Base-by-base conservation (phyloP, 805 yeast genomes). In the Pichia exigua region DNA sequence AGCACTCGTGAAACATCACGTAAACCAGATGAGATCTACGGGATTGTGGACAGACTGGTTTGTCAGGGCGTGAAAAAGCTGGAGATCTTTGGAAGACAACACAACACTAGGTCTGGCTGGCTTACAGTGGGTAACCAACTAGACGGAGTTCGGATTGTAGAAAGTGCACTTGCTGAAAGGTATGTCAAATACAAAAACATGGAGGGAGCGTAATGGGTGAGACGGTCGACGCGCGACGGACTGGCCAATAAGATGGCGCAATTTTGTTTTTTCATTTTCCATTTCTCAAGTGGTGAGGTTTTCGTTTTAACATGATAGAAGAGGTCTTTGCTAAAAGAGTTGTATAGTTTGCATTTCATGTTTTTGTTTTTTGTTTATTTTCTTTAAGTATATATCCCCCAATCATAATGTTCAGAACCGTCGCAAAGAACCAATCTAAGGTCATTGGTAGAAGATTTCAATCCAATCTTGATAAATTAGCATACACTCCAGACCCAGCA, bases 1-100 rank as follows among this genome's bases (percentile, higher is more conserved):
- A 75, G 85, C 1, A 87, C 97, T 0, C 75, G 97, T 58, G 97
- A 91, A 62, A 87, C 95, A 0, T 82, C 89, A 60, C 75, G 96
- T 57, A 91, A 91, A 64, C 98, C 98, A 0, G 96, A 88, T 64
- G 97, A 91, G 70, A 69, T 85, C 15, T 91, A 91, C 63, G 94
- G 84, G 10, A 81, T 92, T 54, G 84, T 86, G 15, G 97, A 92
- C 58, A 71, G 97, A 52, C 62, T 91, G 11, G 96, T 84, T 4
- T 97, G 97, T 0, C 72, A 72, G 4, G 78, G 82, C 53, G 77
- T 90, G 4, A 72, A 95, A 28, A 91, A 92, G 62, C 71, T 92
- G 30, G 97, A 92, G 65, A 80, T 92, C 1, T 91, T 91, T 68
- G 97, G 97, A 6, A 76, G 95, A 51, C 85, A 83, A 57, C 92